Evolutionary conservation across 2,329 filamentous ascomycete genomes (phyloP).

Genomic region (Endoconidiophora polonica): DNA sequence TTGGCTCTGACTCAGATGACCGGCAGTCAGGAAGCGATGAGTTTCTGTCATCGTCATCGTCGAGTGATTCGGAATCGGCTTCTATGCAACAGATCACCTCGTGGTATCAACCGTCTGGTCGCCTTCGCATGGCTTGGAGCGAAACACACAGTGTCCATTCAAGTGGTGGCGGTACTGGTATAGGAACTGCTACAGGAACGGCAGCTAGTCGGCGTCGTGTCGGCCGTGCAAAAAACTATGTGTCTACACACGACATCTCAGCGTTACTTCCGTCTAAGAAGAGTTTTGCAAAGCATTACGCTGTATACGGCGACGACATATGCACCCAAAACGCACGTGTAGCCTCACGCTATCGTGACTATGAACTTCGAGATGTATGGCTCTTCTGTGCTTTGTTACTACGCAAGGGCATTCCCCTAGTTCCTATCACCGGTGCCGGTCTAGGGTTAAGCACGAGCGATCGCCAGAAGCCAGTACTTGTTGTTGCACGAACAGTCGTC

Average conservation of each 20-base stretch:
- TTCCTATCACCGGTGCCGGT: slow-evolving; percentile 36
- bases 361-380: slow-evolving; percentile 71
- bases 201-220: slow-evolving; percentile 28
- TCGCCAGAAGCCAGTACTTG: slow-evolving; percentile 28
- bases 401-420: slow-evolving; percentile 56
- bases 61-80: slow-evolving; percentile 45
- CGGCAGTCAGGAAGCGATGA: slow-evolving; percentile 21
- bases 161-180: slow-evolving; percentile 39
- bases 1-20: slow-evolving; percentile 33
- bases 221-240: slow-evolving; percentile 28
- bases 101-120: slow-evolving; percentile 37
- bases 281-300: slow-evolving; percentile 62
- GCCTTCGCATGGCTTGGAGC: slow-evolving; percentile 38
- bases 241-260: slow-evolving; percentile 57
- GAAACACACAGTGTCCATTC: slow-evolving; percentile 40
- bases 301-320: slow-evolving; percentile 66
- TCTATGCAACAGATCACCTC: slow-evolving; percentile 42
- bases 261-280: slow-evolving; percentile 62
- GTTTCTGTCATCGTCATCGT: slow-evolving; percentile 27
- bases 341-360: slow-evolving; percentile 45
- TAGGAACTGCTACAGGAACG: slow-evolving; percentile 27
- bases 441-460: not conserved
- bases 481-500: slow-evolving; percentile 49
- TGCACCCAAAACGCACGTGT: slow-evolving; percentile 72
- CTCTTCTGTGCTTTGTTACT: slow-evolving; percentile 62